Percentiles rank a stretch among this genome's conserved stretches.
phyloP scores from a whole-genome alignment of 108 stramenopile species.

The Nitzschia sp. region DNA sequence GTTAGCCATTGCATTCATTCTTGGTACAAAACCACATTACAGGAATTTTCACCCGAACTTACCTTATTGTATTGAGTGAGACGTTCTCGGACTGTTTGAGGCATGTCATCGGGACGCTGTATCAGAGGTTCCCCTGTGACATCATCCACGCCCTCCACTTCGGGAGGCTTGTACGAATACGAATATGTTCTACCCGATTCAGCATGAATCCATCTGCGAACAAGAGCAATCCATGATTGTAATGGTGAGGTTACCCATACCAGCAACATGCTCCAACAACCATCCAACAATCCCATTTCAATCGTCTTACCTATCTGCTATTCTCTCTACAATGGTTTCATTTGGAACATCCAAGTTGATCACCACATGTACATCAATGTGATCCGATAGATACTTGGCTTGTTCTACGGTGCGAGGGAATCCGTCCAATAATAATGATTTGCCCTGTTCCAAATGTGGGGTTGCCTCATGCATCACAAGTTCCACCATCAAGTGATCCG shows the following conservation, averaged over 20 bases:
- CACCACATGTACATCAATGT: slow-evolving; percentile 84
- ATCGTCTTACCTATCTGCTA: slow-evolving; percentile 70
- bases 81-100: slow-evolving; percentile 80
- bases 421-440: slow-evolving; percentile 89
- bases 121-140: slow-evolving; percentile 91
- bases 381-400: slow-evolving; percentile 85
- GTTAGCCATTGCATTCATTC: not conserved
- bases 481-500: slow-evolving; percentile 89
- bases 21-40: not conserved
- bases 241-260: too few relatives aligned
- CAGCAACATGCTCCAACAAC: not conserved
- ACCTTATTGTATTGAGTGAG: slow-evolving; percentile 87
- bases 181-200: slow-evolving; percentile 92
- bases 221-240: not conserved
- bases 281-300: not conserved
- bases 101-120: slow-evolving; percentile 96
- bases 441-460: slow-evolving; percentile 51
- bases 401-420: slow-evolving; percentile 95
- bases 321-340: slow-evolving; percentile 91
- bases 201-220: slow-evolving; percentile 90
- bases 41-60: slow-evolving; percentile 4
- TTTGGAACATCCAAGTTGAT: slow-evolving; percentile 93
- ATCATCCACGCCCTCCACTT: slow-evolving; percentile 83
- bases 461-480: slow-evolving; percentile 83
- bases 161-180: slow-evolving; percentile 96